Percentiles rank a stretch among this genome's conserved stretches.
Evolutionary conservation across 352 stramenopile genomes (phyloP).

Genomic region (Elongisporangium undulatum): DNA sequence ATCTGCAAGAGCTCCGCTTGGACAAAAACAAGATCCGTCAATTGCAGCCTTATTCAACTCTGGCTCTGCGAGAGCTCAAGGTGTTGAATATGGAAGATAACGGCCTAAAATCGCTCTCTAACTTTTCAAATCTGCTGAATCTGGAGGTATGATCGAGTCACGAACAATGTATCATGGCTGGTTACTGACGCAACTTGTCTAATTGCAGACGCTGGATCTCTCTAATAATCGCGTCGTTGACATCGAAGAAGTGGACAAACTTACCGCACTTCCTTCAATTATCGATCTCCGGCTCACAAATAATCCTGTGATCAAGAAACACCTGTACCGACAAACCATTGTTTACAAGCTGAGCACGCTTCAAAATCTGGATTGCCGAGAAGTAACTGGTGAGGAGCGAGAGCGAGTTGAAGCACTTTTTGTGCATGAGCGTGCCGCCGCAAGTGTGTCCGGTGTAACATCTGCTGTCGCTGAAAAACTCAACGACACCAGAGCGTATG

Average conservation of each 20-base stretch:
- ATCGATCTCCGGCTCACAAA: conserved; percentile 55
- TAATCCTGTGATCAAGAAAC: conserved; percentile 80
- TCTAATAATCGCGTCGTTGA: conserved; percentile 76
- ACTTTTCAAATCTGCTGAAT: conserved; percentile 59
- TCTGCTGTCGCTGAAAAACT: not conserved
- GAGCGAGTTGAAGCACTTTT: conserved; percentile 68
- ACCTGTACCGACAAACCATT: conserved; percentile 72
- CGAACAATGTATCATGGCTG: not conserved
- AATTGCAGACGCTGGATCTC: conserved; percentile 52
- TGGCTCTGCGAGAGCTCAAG: conserved; percentile 43
- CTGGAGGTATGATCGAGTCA: conserved; percentile 44
- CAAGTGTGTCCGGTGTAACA: conserved; percentile 11
- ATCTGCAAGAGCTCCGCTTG: conserved; percentile 66
- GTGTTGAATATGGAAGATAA: conserved; percentile 79
- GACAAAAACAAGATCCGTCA: conserved; percentile 85
- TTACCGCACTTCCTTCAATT: conserved; percentile 50
- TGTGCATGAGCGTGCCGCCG: conserved; percentile 49
- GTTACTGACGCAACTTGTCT: conserved; percentile 5
- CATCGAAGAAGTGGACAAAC: conserved; percentile 77
- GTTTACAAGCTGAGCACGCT: conserved; percentile 57
- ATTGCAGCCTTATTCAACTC: conserved; percentile 50
- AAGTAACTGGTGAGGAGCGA: conserved; percentile 75
- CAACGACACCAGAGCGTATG: conserved; percentile 1
- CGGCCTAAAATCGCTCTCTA: conserved; percentile 57
- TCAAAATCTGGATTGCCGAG: conserved; percentile 54